Conservation (phyloP, 441 rosid genomes). For the Pelargonium exstipulatum region DNA sequence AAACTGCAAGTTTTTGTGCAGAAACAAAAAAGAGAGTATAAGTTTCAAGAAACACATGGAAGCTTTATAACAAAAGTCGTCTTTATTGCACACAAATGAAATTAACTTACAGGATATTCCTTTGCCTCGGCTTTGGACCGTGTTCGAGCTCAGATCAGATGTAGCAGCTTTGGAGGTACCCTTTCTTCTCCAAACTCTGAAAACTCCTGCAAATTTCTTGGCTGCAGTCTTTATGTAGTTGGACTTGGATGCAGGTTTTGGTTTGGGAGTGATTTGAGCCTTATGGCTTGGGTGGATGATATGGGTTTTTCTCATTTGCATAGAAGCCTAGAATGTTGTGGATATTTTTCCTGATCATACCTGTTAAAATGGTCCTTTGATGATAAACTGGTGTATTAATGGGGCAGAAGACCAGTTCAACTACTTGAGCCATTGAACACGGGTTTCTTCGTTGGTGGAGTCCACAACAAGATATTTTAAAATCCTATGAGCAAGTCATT, state of each 20-base stretch:
- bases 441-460: neutral
- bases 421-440: neutral
- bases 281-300: slow-evolving; percentile 21
- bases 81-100: neutral
- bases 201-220: slow-evolving; percentile 40
- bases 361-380: neutral
- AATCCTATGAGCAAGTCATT: neutral
- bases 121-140: slow-evolving; percentile 20
- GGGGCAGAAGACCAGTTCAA: slow-evolving; percentile 16
- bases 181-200: slow-evolving; percentile 31
- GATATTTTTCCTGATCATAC: neutral
- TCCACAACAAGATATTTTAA: neutral
- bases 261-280: slow-evolving; percentile 15
- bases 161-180: slow-evolving; percentile 18
- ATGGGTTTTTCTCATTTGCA: slow-evolving; percentile 44
- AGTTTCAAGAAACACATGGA: neutral
- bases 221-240: slow-evolving; percentile 35
- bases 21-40: neutral
- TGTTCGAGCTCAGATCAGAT: slow-evolving; percentile 10
- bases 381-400: neutral
- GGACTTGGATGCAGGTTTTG: slow-evolving; percentile 18
- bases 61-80: neutral
- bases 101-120: slow-evolving; percentile 49
- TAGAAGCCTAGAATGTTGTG: neutral
- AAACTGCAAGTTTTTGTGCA: slow-evolving; percentile 66